Evolutionary conservation across 1,139 yeast species (phyloP).

Genomic region (Pichia sp.): DNA sequence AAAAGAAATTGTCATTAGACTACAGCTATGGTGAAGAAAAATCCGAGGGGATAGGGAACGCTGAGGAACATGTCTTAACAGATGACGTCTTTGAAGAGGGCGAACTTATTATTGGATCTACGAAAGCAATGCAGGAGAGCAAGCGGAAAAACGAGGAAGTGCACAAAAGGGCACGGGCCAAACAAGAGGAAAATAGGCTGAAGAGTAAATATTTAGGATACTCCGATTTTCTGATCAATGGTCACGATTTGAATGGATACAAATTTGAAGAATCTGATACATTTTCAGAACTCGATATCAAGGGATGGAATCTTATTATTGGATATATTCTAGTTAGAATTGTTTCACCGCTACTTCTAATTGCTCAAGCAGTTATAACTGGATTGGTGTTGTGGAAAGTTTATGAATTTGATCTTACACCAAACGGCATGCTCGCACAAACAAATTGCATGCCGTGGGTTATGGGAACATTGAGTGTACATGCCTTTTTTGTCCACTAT

Average conservation of each 20-base stretch:
- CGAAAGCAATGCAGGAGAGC: neutral
- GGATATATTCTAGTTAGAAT: conserved; percentile 20
- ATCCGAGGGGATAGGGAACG: neutral
- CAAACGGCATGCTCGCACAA: conserved; percentile 8
- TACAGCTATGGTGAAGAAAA: conserved; percentile 4
- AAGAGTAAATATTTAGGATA: conserved; percentile 8
- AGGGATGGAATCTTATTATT: conserved; percentile 16
- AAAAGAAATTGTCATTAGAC: neutral
- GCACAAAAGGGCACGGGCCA: neutral
- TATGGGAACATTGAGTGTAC: conserved; percentile 12
- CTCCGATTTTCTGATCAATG: conserved; percentile 6
- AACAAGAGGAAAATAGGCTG: neutral
- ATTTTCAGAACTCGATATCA: conserved; percentile 1
- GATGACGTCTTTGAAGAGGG: neutral
- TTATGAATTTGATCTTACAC: conserved; percentile 15
- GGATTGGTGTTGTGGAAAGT: conserved; percentile 15
- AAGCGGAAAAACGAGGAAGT: conserved; percentile 1
- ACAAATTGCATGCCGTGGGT: conserved; percentile 13
- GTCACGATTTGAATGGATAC: conserved; percentile 5
- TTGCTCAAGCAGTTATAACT: conserved; percentile 14
- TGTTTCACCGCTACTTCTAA: conserved; percentile 17
- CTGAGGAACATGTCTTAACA: neutral
- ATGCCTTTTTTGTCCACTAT: conserved; percentile 19
- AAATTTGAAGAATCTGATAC: conserved; percentile 4
- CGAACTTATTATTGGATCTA: conserved; percentile 5